Conservation (phyloP, 2,329 filamentous ascomycete species). For the Periglandula ipomoeae region DNA sequence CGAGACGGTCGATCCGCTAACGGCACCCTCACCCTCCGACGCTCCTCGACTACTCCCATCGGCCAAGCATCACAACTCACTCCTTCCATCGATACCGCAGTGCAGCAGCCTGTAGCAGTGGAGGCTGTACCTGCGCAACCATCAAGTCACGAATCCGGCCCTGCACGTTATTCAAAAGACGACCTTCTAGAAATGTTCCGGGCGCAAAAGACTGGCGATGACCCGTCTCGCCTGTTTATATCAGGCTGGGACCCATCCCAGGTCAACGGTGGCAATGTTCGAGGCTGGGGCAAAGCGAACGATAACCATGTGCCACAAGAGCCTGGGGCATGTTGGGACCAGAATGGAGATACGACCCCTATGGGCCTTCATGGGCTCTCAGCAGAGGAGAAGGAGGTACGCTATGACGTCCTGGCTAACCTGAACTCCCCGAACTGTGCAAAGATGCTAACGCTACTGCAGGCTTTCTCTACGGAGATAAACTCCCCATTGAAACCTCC, state of each 20-base stretch:
- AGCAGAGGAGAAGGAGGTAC: slow-evolving; percentile 50
- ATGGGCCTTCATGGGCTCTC: slow-evolving; percentile 65
- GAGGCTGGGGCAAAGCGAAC: slow-evolving; percentile 68
- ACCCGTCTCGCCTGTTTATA: slow-evolving; percentile 58
- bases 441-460: slow-evolving; percentile 3
- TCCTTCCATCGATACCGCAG: slow-evolving; percentile 27
- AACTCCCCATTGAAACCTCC: slow-evolving; percentile 90
- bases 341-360: slow-evolving; percentile 58
- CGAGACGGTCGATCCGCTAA: slow-evolving; percentile 49
- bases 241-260: slow-evolving; percentile 71
- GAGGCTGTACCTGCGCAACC: slow-evolving; percentile 26
- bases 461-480: slow-evolving; percentile 79
- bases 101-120: slow-evolving; percentile 26
- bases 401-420: slow-evolving; percentile 9
- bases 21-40: slow-evolving; percentile 56
- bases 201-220: slow-evolving; percentile 37
- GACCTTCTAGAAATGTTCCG: slow-evolving; percentile 69
- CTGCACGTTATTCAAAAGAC: slow-evolving; percentile 66
- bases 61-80: slow-evolving; percentile 30
- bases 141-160: slow-evolving; percentile 24
- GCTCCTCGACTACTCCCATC: slow-evolving; percentile 50
- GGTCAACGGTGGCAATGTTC: slow-evolving; percentile 51
- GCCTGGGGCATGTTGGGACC: slow-evolving; percentile 89
- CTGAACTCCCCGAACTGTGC: slow-evolving; percentile 14
- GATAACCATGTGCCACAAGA: slow-evolving; percentile 69